Evolutionary conservation across 345 rosid species (phyloP).

Genomic region (Ricinus communis): DNA sequence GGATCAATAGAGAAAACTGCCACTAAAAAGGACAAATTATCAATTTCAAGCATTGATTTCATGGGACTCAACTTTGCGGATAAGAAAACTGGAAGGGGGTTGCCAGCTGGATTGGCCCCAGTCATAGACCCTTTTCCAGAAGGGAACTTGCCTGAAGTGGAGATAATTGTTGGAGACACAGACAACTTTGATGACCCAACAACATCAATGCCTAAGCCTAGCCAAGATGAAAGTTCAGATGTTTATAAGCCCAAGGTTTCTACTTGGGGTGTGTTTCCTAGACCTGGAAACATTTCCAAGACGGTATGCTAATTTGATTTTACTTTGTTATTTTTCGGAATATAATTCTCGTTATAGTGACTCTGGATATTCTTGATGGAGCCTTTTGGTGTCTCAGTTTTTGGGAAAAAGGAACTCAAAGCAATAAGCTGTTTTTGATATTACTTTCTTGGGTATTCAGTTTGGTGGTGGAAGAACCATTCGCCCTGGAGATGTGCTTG

Average conservation of each 20-base stretch:
- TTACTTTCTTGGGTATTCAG: conserved; percentile 35
- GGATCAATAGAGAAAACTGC: conserved; percentile 29
- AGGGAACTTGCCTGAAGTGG: conserved; percentile 69
- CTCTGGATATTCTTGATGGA: conserved; percentile 9
- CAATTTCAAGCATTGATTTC: conserved; percentile 69
- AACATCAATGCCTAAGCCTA: conserved; percentile 26
- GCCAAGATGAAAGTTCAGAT: conserved; percentile 42
- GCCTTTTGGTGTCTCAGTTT: conserved; percentile 2
- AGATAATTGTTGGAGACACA: conserved; percentile 81
- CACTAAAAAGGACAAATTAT: conserved; percentile 41
- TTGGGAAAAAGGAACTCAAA: not conserved
- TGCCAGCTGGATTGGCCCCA: conserved; percentile 80
- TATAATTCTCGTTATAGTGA: not conserved
- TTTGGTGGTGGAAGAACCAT: conserved; percentile 86
- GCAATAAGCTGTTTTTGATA: conserved; percentile 7
- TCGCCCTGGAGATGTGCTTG: conserved; percentile 75
- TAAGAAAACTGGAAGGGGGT: conserved; percentile 63
- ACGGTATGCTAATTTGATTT: conserved; percentile 43
- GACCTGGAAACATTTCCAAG: conserved; percentile 83
- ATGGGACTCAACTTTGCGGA: conserved; percentile 80
- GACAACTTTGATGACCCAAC: conserved; percentile 44
- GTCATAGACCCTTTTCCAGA: conserved; percentile 52
- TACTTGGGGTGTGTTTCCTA: conserved; percentile 90
- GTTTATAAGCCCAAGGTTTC: conserved; percentile 87
- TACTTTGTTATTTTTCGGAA: conserved; percentile 2